phyloP scores from a whole-genome alignment of 805 yeast genomes.

The Tetrapisispora iriomotensis region DNA sequence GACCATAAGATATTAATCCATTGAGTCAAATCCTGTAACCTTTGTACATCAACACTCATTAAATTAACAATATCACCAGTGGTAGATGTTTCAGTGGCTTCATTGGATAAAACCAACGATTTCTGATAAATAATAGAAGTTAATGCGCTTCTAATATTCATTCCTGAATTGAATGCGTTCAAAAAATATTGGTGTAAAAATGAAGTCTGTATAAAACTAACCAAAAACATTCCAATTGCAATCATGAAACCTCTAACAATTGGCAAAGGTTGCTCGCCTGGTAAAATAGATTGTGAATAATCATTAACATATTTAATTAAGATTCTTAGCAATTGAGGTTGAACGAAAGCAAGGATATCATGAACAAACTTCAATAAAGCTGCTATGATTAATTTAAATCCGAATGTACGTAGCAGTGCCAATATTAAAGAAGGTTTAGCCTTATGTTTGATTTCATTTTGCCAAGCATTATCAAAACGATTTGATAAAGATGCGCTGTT shows the following conservation, averaged over 20 bases:
- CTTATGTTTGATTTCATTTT: constrained; percentile 39
- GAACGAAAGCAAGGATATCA: constrained; percentile 75
- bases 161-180: constrained; percentile 64
- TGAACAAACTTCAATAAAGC: constrained; percentile 64
- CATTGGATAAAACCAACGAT: constrained; percentile 58
- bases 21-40: constrained; percentile 75
- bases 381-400: constrained; percentile 57
- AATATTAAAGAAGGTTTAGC: constrained; percentile 39
- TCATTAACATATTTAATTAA: constrained; percentile 52
- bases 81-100: constrained; percentile 57
- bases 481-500: constrained; percentile 44
- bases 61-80: constrained; percentile 92
- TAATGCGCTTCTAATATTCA: constrained; percentile 61
- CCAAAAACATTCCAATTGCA: constrained; percentile 62
- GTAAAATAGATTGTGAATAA: constrained; percentile 30
- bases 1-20: constrained; percentile 79
- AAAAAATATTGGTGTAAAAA: constrained; percentile 72
- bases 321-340: constrained; percentile 69
- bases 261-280: constrained; percentile 40
- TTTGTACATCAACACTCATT: constrained; percentile 89
- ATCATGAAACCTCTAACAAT: constrained; percentile 67
- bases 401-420: constrained; percentile 66
- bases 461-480: constrained; percentile 52
- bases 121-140: constrained; percentile 61
- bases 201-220: constrained; percentile 70